Percentiles rank a stretch among this genome's conserved stretches.
Conservation (phyloP, 139 green algal genomes). For the Gonium pectorale region DNA sequence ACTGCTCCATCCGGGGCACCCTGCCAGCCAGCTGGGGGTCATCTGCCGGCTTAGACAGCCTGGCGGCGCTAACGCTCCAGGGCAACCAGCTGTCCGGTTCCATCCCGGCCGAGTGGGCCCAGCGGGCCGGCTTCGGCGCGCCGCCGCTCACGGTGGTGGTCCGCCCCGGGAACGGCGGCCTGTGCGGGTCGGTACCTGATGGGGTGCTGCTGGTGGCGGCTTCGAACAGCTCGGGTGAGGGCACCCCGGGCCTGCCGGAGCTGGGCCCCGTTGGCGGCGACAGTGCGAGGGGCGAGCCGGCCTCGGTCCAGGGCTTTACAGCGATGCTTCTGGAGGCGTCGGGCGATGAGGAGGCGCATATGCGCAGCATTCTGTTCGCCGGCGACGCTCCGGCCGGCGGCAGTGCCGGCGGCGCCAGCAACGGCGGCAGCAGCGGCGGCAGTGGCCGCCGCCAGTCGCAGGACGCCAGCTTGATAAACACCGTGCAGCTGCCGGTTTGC, state of each 20-base stretch:
- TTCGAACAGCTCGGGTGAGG: too few relatives aligned
- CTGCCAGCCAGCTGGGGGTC: constrained; percentile 14
- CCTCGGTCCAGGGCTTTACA: too few relatives aligned
- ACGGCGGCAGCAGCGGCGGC: not conserved
- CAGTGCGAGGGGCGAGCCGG: too few relatives aligned
- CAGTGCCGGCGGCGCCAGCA: not conserved
- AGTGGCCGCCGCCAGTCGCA: not conserved
- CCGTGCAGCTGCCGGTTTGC: constrained; percentile 5
- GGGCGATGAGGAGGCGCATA: too few relatives aligned
- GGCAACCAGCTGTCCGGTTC: constrained; percentile 30
- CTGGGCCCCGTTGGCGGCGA: too few relatives aligned
- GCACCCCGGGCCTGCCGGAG: not conserved
- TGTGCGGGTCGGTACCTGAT: constrained; percentile 16
- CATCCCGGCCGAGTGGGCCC: constrained; percentile 23
- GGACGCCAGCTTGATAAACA: not conserved
- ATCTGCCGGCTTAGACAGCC: not conserved
- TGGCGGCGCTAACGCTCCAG: constrained; percentile 14
- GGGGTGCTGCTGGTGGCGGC: constrained; percentile 11
- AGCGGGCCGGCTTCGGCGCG: not conserved
- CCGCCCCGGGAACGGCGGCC: constrained; percentile 29
- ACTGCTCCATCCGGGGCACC: constrained; percentile 12
- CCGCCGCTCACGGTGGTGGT: constrained; percentile 12
- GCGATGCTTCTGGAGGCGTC: too few relatives aligned
- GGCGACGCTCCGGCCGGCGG: too few relatives aligned
- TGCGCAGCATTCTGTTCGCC: too few relatives aligned